Evolutionary conservation across 2,329 filamentous ascomycete genomes (phyloP), one percentile per base, ranked within the genome.

Genomic region (Pseudohalonectria lignicola): DNA sequence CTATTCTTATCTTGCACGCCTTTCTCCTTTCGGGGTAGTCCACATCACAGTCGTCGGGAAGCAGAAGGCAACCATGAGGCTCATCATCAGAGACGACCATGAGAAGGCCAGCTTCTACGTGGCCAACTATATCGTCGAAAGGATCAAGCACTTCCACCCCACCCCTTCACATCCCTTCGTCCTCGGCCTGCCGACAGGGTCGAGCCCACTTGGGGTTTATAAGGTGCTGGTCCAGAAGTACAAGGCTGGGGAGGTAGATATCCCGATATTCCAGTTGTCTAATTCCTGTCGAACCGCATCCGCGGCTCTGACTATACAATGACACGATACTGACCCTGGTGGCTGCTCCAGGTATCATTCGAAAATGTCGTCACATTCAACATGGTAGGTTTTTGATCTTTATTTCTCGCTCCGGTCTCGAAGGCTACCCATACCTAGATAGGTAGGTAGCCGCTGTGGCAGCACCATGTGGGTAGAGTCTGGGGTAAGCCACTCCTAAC

Each of bases 311-410:
- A n/a, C n/a, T n/a, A n/a, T n/a, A n/a, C n/a, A n/a, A n/a, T n/a
- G n/a, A n/a, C n/a, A n/a, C n/a, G n/a, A n/a, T n/a, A n/a, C n/a
- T n/a, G n/a, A n/a, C n/a, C n/a, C n/a, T n/a, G n/a, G n/a, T n/a
- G n/a, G n/a, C n/a, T n/a, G n/a, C n/a, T n/a, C 9, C 29, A 51
- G 50, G 47, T 54, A 35, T 54, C 53, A 2, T 60, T 59, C 57
- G 73, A 74, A 49, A 70, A 86, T 77, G 80, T 87, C 49, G 67
- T 86, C 46, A 86, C 82, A 3, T 87, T 86, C 66, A 60, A 60
- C 48, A 60, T 60, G 57, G n/a, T n/a, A n/a, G n/a, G n/a, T n/a
- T 50, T 53, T 47, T 39, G 41, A 3, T 31, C n/a, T 9, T n/a
- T n/a, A n/a, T n/a, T n/a, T n/a, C n/a, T n/a, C n/a, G n/a, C n/a